phyloP scores from a whole-genome alignment of 306 rosid species.

The Lathyrus aphaca region DNA sequence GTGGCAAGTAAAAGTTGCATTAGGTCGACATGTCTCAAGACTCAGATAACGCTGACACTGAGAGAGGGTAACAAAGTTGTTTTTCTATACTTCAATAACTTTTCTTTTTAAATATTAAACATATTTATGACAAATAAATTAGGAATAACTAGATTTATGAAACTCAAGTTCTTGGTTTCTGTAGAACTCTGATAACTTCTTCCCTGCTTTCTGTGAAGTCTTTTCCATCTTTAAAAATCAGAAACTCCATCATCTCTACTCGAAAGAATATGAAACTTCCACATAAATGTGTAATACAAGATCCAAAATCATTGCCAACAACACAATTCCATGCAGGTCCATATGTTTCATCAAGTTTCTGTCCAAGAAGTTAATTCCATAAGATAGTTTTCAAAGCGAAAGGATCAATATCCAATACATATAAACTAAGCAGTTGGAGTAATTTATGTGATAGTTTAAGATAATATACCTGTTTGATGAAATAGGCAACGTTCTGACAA shows the following conservation, averaged over 20 bases:
- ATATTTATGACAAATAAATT: neutral
- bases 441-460: slow-evolving; percentile 4
- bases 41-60: no score
- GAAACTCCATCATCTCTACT: slow-evolving; percentile 72
- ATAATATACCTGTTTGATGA: slow-evolving; percentile 60
- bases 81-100: no score
- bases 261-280: slow-evolving; percentile 70
- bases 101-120: neutral
- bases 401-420: no score
- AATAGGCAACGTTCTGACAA: slow-evolving; percentile 61
- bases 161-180: slow-evolving; percentile 29
- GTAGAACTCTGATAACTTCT: slow-evolving; percentile 56
- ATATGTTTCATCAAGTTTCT: slow-evolving; percentile 66
- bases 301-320: slow-evolving; percentile 68
- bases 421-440: no score
- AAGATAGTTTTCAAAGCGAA: neutral
- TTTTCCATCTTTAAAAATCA: slow-evolving; percentile 68
- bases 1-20: no score
- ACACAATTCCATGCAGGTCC: slow-evolving; percentile 76
- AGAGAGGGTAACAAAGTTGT: no score
- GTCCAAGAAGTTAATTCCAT: no score
- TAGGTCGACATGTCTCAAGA: no score
- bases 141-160: slow-evolving; percentile 12
- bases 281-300: slow-evolving; percentile 62
- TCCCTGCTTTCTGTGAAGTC: slow-evolving; percentile 54